phyloP scores from a whole-genome alignment of 1,284 basidiomycete genomes.

The Pyrrhoderma noxium region DNA sequence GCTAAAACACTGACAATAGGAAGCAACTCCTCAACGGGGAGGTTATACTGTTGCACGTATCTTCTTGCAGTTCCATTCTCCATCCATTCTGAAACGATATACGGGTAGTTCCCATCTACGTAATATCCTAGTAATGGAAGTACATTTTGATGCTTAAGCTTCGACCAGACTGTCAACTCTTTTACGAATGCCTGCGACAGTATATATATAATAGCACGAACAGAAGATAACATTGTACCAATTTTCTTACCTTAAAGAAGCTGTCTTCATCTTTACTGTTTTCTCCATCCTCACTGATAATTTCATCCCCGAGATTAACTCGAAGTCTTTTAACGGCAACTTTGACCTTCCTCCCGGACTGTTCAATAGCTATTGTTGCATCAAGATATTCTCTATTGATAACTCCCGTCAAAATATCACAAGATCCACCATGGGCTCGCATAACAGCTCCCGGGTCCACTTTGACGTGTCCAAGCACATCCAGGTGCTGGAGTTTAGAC shows the following conservation, averaged over 20 bases:
- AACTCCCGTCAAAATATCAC: slow-evolving; percentile 13
- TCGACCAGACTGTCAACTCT: slow-evolving; percentile 13
- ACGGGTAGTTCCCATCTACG: slow-evolving; percentile 6
- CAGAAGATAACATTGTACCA: too few species aligned
- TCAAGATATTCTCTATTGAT: neutral
- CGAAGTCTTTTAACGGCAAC: slow-evolving; percentile 10
- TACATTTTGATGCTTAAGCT: slow-evolving; percentile 9
- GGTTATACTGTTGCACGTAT: slow-evolving; percentile 8
- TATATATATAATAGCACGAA: neutral
- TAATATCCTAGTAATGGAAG: slow-evolving; percentile 5
- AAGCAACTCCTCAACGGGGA: neutral
- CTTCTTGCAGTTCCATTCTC: slow-evolving; percentile 13
- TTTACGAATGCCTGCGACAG: slow-evolving; percentile 5
- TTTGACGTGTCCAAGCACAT: too few species aligned
- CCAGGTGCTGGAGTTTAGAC: too few species aligned
- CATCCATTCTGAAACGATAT: slow-evolving; percentile 16
- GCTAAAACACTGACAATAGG: neutral
- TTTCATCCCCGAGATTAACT: too few species aligned
- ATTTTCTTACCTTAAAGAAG: slow-evolving; percentile 5
- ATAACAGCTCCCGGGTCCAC: too few species aligned
- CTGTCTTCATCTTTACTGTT: too few species aligned
- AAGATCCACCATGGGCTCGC: slow-evolving; percentile 13
- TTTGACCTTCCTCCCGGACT: neutral
- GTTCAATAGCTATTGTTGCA: neutral
- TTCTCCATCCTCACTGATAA: too few species aligned